Conservation (phyloP, 257 asterid genomes). For the Nicotiana noctiflora region DNA sequence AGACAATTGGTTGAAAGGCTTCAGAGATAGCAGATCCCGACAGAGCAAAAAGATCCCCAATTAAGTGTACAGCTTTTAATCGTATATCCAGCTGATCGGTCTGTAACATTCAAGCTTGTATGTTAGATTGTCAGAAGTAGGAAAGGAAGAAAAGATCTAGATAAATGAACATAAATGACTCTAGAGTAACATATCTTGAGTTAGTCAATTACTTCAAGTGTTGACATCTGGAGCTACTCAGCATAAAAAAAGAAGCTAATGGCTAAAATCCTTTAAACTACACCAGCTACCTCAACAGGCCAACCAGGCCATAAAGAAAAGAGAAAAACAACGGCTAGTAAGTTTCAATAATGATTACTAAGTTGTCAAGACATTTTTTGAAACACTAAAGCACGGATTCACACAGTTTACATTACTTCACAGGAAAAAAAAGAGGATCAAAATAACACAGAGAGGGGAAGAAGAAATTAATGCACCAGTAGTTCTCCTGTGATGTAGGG, state of each 20-base stretch:
- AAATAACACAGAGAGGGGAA: constrained; percentile 12
- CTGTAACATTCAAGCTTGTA: constrained; percentile 40
- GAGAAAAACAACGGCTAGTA: background rate
- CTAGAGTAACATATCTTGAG: constrained; percentile 1
- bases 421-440: background rate
- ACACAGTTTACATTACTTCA: background rate
- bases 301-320: constrained; percentile 3
- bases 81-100: constrained; percentile 80
- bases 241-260: background rate
- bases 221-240: background rate
- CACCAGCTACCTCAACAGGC: background rate
- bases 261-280: background rate
- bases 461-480: constrained; percentile 52
- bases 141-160: background rate
- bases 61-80: constrained; percentile 75
- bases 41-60: constrained; percentile 79
- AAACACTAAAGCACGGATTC: background rate
- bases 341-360: background rate
- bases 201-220: background rate
- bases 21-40: constrained; percentile 62
- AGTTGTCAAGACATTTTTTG: background rate
- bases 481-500: constrained; percentile 96
- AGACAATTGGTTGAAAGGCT: constrained; percentile 67
- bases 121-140: background rate
- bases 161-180: background rate